phyloP scores from a whole-genome alignment of 2,329 filamentous ascomycete genomes.

The Paraphoma sp. region DNA sequence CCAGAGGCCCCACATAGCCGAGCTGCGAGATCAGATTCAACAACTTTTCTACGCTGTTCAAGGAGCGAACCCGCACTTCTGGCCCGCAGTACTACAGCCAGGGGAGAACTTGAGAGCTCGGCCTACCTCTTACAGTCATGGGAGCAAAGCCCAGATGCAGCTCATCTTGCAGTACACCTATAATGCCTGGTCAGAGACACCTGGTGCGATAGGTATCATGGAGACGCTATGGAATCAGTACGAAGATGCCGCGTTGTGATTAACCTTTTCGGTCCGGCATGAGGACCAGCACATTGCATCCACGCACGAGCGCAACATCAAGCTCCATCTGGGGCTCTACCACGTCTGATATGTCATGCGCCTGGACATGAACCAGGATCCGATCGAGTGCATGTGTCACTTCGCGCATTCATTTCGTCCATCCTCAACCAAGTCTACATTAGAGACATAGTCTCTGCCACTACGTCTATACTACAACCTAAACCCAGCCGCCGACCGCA shows the following conservation, averaged over 20 bases:
- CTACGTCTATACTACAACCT: too few species aligned
- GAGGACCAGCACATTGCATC: background rate
- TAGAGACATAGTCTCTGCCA: too few species aligned
- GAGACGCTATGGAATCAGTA: background rate
- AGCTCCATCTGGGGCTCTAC: too few species aligned
- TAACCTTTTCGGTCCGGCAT: background rate
- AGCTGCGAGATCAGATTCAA: slow-evolving; percentile 29
- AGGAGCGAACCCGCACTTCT: slow-evolving; percentile 10
- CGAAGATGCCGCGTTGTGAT: background rate
- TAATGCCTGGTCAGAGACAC: slow-evolving; percentile 35
- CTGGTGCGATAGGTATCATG: slow-evolving; percentile 32
- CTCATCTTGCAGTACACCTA: slow-evolving; percentile 27
- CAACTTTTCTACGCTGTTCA: slow-evolving; percentile 6
- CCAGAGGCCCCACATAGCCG: slow-evolving; percentile 5
- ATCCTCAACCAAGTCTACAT: too few species aligned
- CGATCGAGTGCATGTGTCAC: too few species aligned
- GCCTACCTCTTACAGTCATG: slow-evolving; percentile 8
- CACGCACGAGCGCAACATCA: background rate
- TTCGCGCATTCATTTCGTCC: too few species aligned
- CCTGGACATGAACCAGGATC: too few species aligned
- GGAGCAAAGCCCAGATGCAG: slow-evolving; percentile 30
- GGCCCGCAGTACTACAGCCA: slow-evolving; percentile 8
- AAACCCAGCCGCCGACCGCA: too few species aligned
- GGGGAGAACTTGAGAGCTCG: slow-evolving; percentile 2
- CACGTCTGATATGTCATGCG: too few species aligned